Evolutionary conservation across 1,139 yeast genomes (phyloP), one percentile per base, ranked within the genome.

Genomic region (Hansenula anomala): DNA sequence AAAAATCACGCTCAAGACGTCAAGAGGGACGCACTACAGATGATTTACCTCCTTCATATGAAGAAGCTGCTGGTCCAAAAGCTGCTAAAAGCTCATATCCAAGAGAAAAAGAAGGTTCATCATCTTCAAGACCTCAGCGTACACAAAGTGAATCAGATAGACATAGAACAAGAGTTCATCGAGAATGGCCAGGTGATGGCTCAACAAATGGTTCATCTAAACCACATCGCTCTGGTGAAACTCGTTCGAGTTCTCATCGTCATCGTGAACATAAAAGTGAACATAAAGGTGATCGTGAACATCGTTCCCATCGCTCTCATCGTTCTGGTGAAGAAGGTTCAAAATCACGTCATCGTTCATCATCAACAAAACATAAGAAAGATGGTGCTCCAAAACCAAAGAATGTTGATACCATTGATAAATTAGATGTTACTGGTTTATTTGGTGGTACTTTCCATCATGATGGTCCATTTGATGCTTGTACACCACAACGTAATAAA

Each of bases 391-490:
- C 45, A 18, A 54, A 55, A 28, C 44, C 52, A 4, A 78, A 80
- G 51, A 78, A 79, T 49, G 76, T 92, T 48, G 98, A 92, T 58
- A 87, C 95, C 6, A 92, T 92, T 53, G 98, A 92, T 65, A 86
- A 85, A 62, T 71, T 92, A 51, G 98, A 92, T 60, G 97, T 90
- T 28, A 89, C 97, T 8, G 97, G 96, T 1, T 73, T 92, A 48
- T 90, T 86, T 59, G 97, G 97, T n/a, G 85, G 86, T 22, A 87
- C 92, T 1, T 92, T 92, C 72, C 98, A 92, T 62, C 98, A 92
- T 61, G 98, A 92, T 63, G 98, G 98, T 13, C 98, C 98, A 15
- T 92, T 92, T 61, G 98, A 92, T 61, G 98, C 98, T 3, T 90
- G 97, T 63, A 85, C 95, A 6, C 97, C 98, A 7, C 96, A 87